These are phyloP conservation scores for Abelmoschus esculentus DNA, from an alignment of 345 rosid genomes.

Conservation along the genomic window DNA sequence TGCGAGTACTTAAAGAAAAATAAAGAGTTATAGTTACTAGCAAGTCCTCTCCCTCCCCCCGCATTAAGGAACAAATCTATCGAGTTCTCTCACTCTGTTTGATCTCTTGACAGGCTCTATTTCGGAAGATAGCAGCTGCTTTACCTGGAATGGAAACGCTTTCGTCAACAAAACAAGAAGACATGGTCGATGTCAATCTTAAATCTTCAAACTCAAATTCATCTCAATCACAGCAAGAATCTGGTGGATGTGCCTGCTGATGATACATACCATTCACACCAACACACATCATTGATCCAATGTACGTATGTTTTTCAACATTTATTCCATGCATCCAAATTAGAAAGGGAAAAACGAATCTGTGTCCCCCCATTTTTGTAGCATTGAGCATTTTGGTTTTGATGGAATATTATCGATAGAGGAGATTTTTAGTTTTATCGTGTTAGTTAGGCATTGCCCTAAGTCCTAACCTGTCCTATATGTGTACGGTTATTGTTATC, in stretches of 20 bases:
- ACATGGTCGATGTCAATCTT: constrained; percentile 90
- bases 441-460: constrained; percentile 18
- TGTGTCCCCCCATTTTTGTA: constrained; percentile 16
- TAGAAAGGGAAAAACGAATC: constrained; percentile 10
- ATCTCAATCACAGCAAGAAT: constrained; percentile 52
- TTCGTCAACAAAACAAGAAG: constrained; percentile 84
- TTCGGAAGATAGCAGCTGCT: constrained; percentile 88
- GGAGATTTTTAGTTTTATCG: neutral
- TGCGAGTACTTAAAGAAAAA: neutral
- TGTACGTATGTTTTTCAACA: neutral
- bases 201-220: constrained; percentile 61
- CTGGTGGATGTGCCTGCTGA: constrained; percentile 80
- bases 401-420: constrained; percentile 3
- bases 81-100: neutral
- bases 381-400: constrained; percentile 17
- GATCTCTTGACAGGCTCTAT: constrained; percentile 47
- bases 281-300: constrained; percentile 1
- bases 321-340: neutral
- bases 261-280: neutral
- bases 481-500: constrained; percentile 1
- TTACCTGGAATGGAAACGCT: constrained; percentile 92
- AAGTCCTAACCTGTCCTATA: constrained; percentile 15
- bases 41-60: neutral
- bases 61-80: neutral
- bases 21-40: neutral